Evolutionary conservation across 2,329 filamentous ascomycete species (phyloP).

Genomic region (Colletotrichum simmondsii): DNA sequence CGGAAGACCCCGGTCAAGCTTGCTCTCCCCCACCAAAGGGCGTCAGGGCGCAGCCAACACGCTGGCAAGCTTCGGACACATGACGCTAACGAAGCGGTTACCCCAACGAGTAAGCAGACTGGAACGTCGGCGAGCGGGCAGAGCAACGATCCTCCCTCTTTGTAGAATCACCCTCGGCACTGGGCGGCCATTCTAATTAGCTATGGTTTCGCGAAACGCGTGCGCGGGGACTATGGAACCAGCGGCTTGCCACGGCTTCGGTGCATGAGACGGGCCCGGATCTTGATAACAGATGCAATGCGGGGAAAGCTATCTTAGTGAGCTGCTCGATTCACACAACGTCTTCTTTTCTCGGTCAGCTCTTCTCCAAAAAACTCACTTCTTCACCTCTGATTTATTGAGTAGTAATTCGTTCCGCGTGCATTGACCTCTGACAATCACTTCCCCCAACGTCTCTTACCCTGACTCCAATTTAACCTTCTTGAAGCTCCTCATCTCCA

Average conservation of each 20-base stretch:
- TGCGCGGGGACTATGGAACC: not conserved
- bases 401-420: conserved; percentile 1
- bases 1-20: not conserved
- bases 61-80: not conserved
- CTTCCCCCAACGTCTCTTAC: not conserved
- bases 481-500: not conserved
- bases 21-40: not conserved
- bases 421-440: not conserved
- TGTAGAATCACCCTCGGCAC: conserved; percentile 5
- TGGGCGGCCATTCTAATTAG: not conserved
- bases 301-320: conserved; percentile 14
- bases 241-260: conserved; percentile 25
- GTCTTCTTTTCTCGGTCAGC: not conserved
- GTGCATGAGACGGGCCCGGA: not conserved
- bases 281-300: conserved; percentile 21
- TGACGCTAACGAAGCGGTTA: conserved; percentile 24
- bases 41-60: not conserved
- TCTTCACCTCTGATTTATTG: not conserved
- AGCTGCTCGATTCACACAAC: not conserved
- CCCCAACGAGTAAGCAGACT: conserved; percentile 18
- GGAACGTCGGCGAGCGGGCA: not conserved
- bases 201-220: not conserved
- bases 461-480: not conserved
- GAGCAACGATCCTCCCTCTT: not conserved
- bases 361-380: not conserved